A percentile compares a stretch with the other conserved stretches of the same genome.
Conservation (phyloP, 2,329 filamentous ascomycete species). For the Trichoderma harzianum region DNA sequence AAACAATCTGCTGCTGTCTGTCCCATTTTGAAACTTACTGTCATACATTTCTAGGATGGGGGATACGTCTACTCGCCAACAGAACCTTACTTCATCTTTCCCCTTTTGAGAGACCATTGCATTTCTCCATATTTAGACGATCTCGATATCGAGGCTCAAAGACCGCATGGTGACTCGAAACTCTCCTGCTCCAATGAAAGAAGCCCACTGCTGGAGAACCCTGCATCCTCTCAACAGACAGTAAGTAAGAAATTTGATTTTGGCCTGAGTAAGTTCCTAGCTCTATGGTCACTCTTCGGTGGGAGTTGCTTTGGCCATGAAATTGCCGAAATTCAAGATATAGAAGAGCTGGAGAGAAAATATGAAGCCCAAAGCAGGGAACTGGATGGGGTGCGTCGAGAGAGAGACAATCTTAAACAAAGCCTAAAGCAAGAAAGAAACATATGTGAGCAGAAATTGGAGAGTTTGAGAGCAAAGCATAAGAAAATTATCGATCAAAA, state of each 20-base stretch:
- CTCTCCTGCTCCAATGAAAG: rapidly evolving
- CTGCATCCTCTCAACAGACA: neutral
- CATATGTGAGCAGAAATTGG: neutral
- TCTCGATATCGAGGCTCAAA: neutral
- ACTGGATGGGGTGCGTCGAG: neutral
- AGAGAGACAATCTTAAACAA: neutral
- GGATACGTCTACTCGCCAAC: neutral
- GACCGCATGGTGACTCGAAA: neutral
- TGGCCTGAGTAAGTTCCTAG: neutral
- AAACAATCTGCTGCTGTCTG: neutral
- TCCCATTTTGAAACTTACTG: neutral
- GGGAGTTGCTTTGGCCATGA: neutral
- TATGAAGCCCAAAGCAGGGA: neutral
- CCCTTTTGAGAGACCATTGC: neutral
- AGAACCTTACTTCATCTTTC: neutral
- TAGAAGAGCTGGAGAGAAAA: neutral
- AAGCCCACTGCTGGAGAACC: neutral
- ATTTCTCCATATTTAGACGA: neutral
- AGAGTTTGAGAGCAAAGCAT: neutral
- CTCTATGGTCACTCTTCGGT: neutral
- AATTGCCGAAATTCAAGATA: neutral
- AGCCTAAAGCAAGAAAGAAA: neutral
- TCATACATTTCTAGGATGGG: neutral
- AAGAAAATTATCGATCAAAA: neutral
- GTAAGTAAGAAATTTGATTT: neutral